A percentile compares a stretch with the other conserved stretches of the same genome.
phyloP scores from a whole-genome alignment of 1,284 basidiomycete genomes.

The Anthracocystis walkeri region DNA sequence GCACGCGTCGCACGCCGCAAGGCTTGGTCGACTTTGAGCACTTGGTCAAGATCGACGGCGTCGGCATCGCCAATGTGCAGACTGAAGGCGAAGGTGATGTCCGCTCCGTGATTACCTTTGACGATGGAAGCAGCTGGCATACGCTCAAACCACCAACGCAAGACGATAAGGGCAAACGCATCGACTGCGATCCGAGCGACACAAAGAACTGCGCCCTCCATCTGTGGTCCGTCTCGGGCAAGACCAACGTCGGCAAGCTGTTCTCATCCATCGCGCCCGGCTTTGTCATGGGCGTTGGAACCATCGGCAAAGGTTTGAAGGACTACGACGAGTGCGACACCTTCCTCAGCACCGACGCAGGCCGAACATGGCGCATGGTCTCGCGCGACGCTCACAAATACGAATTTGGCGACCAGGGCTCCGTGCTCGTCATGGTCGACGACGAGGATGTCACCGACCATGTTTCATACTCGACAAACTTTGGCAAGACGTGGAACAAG shows the following conservation, averaged over 20 bases:
- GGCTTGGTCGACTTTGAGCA: constrained; percentile 96
- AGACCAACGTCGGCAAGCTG: constrained; percentile 91
- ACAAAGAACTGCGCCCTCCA: constrained; percentile 81
- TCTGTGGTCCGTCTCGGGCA: constrained; percentile 87
- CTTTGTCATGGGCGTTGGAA: constrained; percentile 93
- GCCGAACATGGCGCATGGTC: constrained; percentile 85
- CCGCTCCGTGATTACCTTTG: constrained; percentile 85
- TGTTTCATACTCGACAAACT: constrained; percentile 85
- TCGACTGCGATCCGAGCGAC: constrained; percentile 77
- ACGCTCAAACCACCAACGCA: constrained; percentile 77
- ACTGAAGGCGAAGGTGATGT: constrained; percentile 78
- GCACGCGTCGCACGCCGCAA: constrained; percentile 87
- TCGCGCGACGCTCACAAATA: constrained; percentile 86
- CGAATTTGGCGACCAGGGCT: constrained; percentile 91
- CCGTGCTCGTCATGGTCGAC: constrained; percentile 84
- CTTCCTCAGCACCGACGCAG: constrained; percentile 90
- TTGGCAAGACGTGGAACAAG: constrained; percentile 83
- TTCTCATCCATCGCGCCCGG: constrained; percentile 96
- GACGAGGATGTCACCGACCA: constrained; percentile 84
- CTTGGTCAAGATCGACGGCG: constrained; percentile 90
- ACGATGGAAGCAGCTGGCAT: constrained; percentile 88
- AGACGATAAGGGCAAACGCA: constrained; percentile 76
- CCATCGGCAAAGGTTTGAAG: constrained; percentile 78
- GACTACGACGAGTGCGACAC: constrained; percentile 92
- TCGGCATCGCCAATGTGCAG: constrained; percentile 88